phyloP scores from a whole-genome alignment of 1,139 yeast genomes.

The Zygosaccharomyces sapae region DNA sequence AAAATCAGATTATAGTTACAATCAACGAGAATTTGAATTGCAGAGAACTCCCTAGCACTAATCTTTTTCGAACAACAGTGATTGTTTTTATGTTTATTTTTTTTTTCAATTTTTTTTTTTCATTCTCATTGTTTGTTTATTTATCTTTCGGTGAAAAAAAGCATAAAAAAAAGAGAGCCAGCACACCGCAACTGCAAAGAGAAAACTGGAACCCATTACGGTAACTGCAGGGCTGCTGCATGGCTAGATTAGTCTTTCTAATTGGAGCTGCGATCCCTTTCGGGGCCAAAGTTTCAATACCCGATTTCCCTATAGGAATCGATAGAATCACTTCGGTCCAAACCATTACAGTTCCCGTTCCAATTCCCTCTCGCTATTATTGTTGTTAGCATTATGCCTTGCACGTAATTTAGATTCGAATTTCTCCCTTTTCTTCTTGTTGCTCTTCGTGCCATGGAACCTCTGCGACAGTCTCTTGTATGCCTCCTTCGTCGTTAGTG shows the following conservation, averaged over 20 bases:
- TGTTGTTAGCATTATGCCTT: constrained; percentile 35
- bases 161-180: constrained; percentile 5
- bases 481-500: constrained; percentile 68
- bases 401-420: constrained; percentile 39
- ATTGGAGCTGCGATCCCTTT: not conserved
- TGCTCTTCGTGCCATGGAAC: constrained; percentile 69
- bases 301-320: not conserved
- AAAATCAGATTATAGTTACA: not conserved
- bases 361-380: not conserved
- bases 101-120: constrained; percentile 3
- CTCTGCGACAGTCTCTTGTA: constrained; percentile 80
- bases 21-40: not conserved
- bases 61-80: not conserved
- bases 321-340: not conserved
- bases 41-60: not conserved
- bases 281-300: not conserved
- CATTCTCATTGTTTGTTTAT: constrained; percentile 1
- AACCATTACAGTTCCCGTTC: not conserved
- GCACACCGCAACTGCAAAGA: not conserved
- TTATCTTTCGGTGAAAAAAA: constrained; percentile 4
- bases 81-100: not conserved
- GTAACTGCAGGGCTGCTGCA: not conserved
- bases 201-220: not conserved
- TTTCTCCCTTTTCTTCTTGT: constrained; percentile 40
- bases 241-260: constrained; percentile 1